Base-by-base conservation (phyloP, 257 asterid species). In the Plantago elongata region DNA sequence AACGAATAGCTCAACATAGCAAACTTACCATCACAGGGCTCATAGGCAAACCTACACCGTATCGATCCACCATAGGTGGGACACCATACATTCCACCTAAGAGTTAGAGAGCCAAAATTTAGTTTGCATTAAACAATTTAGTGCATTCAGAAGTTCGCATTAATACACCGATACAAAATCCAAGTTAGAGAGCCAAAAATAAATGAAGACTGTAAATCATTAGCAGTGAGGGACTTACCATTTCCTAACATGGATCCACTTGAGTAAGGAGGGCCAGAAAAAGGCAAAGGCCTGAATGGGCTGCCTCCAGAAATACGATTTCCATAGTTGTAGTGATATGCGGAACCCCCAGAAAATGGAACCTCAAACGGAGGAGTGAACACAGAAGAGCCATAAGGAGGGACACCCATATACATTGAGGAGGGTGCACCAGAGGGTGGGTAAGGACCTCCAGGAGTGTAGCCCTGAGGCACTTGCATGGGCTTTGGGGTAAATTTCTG, bases 271-370 rank as follows among this genome's bases (percentile, higher is more conserved):
- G 89, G 95, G 2, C 68, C 84, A 43, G 96, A 74, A 45, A 90
- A 15, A 77, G 79, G 93, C 56, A 87, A 48, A 16, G 94, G 87
- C 11, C 84, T 84, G 78, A 79, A 90, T 34, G 96, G 95, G 75
- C 87, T 87, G 68, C 87, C 89, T 38, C 93, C 96, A 66, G 94
- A 74, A 62, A 83, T 70, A 13, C 93, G 95, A 65, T 78, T 79
- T 45, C 96, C 95, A 71, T 80, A 83, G 75, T 80, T 90, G 71
- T 80, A 86, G 69, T 81, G 95, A 79, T 87, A 89, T 37, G 87
- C 81, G 3, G 95, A 83, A 68, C 88, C 86, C 60, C 95, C 95
- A 70, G 94, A 72, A 78, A 72, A 89, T 15, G 95, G 94, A 76
- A 81, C 80, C 51, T 89, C 97, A 71, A 87, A 90, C 38, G 92